These are phyloP conservation scores for Eimeria zaria DNA, from an alignment of 169 alveolate species.

Conservation along the genomic window DNA sequence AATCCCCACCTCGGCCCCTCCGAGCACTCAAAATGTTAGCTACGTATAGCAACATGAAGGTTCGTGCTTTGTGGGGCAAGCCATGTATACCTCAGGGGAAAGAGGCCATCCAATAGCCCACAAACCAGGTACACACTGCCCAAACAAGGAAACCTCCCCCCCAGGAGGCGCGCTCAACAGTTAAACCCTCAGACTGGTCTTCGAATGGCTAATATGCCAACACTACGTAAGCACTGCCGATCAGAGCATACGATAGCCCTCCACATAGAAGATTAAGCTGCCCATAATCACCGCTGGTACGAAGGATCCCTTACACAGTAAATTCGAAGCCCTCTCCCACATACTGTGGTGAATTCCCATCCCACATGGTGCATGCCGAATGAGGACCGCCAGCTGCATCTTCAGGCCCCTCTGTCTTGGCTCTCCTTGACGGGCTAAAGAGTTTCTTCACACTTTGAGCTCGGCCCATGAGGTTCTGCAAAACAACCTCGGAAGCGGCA, in stretches of 20 bases:
- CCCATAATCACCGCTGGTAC: background rate
- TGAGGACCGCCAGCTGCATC: background rate
- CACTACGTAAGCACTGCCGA: background rate
- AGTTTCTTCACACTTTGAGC: background rate
- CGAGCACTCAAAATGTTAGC: background rate
- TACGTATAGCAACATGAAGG: background rate
- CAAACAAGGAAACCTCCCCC: background rate
- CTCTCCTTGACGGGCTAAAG: background rate
- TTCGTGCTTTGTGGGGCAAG: background rate
- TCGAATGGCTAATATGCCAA: background rate
- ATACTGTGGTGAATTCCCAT: background rate
- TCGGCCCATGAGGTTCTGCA: constrained; percentile 12
- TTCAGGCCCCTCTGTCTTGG: constrained; percentile 18
- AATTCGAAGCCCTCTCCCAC: background rate
- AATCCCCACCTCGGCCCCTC: background rate
- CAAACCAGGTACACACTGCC: background rate
- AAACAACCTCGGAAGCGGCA: background rate
- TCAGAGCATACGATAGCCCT: background rate
- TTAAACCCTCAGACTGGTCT: background rate
- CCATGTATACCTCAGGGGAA: background rate
- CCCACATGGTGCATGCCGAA: background rate
- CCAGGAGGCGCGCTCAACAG: background rate
- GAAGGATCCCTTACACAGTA: background rate
- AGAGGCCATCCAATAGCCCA: background rate
- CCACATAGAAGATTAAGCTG: background rate